Conservation (phyloP, 208 protist species). For the Acanthamoeba royreba region DNA sequence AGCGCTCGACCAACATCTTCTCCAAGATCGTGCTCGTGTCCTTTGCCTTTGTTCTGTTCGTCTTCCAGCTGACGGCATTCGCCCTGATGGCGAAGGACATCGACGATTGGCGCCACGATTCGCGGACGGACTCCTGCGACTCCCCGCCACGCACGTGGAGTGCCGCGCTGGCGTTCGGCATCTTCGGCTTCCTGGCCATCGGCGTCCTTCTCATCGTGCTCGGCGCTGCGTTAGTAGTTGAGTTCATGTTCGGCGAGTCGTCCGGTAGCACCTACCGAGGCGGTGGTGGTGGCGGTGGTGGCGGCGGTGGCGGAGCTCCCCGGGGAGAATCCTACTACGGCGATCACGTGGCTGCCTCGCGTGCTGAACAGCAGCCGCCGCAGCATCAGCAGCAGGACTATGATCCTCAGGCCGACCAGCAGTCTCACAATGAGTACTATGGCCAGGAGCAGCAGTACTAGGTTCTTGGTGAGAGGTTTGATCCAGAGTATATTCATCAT, state of each 20-base stretch:
- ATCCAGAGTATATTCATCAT: too few species aligned
- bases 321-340: not conserved
- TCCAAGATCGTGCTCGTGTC: not conserved
- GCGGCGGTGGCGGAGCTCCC: too few species aligned
- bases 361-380: too few species aligned
- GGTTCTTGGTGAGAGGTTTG: too few species aligned
- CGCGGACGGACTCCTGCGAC: not conserved
- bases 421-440: too few species aligned
- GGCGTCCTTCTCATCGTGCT: not conserved
- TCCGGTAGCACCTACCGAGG: too few species aligned
- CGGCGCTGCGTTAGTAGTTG: not conserved
- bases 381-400: too few species aligned
- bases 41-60: not conserved
- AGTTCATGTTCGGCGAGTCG: not conserved
- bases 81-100: not conserved
- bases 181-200: not conserved
- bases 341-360: not conserved
- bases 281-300: not conserved
- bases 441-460: too few species aligned
- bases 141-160: not conserved
- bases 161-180: not conserved
- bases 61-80: not conserved
- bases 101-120: not conserved
- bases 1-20: not conserved
- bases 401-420: too few species aligned